phyloP scores from a whole-genome alignment of 306 rosid species.

The Crataegus laevigata region DNA sequence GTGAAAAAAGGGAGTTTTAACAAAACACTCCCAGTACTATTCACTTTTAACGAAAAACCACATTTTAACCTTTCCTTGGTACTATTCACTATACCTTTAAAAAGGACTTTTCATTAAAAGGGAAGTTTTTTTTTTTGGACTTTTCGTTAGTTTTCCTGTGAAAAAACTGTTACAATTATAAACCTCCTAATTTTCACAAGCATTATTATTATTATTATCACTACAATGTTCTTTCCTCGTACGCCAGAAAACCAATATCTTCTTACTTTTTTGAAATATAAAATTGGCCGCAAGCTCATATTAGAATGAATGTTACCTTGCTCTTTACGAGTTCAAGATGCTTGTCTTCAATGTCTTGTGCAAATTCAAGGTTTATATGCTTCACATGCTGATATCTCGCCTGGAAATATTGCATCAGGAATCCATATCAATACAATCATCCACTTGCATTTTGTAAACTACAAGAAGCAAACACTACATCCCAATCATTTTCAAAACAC shows the following conservation, averaged over 20 bases:
- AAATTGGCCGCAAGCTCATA: not conserved
- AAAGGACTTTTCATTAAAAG: no score
- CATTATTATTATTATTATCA: not conserved
- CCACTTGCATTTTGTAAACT: not conserved
- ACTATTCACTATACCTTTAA: no score
- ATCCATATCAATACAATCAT: constrained; percentile 8
- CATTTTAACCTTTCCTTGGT: no score
- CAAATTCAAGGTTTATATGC: constrained; percentile 67
- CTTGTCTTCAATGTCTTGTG: constrained; percentile 63
- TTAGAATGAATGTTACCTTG: constrained; percentile 38
- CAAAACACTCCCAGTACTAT: no score
- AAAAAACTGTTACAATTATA: not conserved
- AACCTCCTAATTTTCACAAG: not conserved
- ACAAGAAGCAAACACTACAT: not conserved
- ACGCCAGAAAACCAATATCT: not conserved
- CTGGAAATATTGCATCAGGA: constrained; percentile 31
- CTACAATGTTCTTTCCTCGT: not conserved
- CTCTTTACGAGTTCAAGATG: constrained; percentile 52
- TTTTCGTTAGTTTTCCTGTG: no score
- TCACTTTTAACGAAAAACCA: no score
- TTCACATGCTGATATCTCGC: constrained; percentile 51
- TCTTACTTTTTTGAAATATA: not conserved
- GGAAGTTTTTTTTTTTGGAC: no score
- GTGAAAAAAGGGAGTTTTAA: no score
- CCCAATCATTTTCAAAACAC: not conserved